Evolutionary conservation across 345 rosid genomes (phyloP), one percentile per base, ranked within the genome.

Genomic region (Reutealis trisperma): DNA sequence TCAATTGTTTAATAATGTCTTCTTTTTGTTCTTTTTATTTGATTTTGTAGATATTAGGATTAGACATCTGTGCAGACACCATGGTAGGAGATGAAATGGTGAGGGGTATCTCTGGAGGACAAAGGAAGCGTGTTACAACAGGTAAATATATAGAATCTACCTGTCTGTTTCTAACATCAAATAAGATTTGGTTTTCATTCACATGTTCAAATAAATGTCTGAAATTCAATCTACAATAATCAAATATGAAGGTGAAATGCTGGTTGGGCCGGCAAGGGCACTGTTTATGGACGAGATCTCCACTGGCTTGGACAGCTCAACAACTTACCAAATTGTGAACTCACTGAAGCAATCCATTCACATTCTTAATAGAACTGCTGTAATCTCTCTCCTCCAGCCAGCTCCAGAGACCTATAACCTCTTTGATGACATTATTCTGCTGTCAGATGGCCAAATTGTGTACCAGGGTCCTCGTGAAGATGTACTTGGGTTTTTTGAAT

Each of bases 91-190:
- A 90, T 79, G 90, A 83, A 67, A 89, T 90, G 92, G 3, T 85
- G 15, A 83, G 94, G 76, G 97, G 97, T 19, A 82, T 92, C 78
- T 92, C 97, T 16, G 97, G 97, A 14, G 94, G 97, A 8, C 93
- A 92, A 77, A 89, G 81, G 84, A 92, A 89, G 75, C 92, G 97
- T 71, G 87, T 90, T 21, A 92, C 97, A 30, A 90, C 92, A 61
- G 97, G 96, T 89, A 76, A 27, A 4, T 34, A 63, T 49, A 1
- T 44, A n/a, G 1, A 2, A 51, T 8, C 4, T 8, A 18, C 18
- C 45, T 21, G 10, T 58, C 25, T 22, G 24, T 11, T 22, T 37
- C 65, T 57, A 8, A 34, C 30, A n/a, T 5, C 24, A 55, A 71
- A 30, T 37, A n/a, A 65, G 15, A 41, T 37, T 37, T 10, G 21